Conservation (phyloP, 352 stramenopile species). For the Blastocystis sp. region DNA sequence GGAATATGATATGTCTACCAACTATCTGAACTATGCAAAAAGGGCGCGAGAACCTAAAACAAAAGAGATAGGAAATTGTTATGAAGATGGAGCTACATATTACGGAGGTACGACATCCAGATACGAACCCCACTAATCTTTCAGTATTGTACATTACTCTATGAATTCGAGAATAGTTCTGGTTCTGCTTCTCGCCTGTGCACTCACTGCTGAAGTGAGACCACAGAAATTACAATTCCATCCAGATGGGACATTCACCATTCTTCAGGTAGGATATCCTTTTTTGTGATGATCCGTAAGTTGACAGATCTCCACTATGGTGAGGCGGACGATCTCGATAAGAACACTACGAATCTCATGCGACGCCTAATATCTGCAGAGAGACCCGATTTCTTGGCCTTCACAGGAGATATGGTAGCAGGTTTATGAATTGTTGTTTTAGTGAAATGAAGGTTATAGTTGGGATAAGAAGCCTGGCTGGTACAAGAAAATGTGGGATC, state of each 20-base stretch:
- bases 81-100: too few relatives aligned
- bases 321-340: slow-evolving; percentile 15
- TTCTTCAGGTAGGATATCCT: neutral
- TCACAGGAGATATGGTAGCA: slow-evolving; percentile 60
- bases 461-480: slow-evolving; percentile 53
- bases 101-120: too few relatives aligned
- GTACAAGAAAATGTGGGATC: slow-evolving; percentile 58
- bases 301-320: slow-evolving; percentile 61
- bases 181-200: neutral
- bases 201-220: neutral
- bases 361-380: neutral
- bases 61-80: too few relatives aligned
- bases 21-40: too few relatives aligned
- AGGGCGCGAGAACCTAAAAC: too few relatives aligned
- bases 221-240: neutral
- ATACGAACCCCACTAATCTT: too few relatives aligned
- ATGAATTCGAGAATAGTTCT: neutral
- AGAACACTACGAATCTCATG: slow-evolving; percentile 58
- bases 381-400: slow-evolving; percentile 55
- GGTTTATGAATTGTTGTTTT: neutral
- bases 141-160: too few relatives aligned
- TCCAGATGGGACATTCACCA: slow-evolving; percentile 21
- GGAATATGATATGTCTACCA: too few relatives aligned
- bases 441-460: slow-evolving; percentile 30
- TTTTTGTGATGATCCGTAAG: neutral